Evolutionary conservation across 2,329 filamentous ascomycete species (phyloP), one percentile per base, ranked within the genome.

Genomic region (Trichothecium roseum): DNA sequence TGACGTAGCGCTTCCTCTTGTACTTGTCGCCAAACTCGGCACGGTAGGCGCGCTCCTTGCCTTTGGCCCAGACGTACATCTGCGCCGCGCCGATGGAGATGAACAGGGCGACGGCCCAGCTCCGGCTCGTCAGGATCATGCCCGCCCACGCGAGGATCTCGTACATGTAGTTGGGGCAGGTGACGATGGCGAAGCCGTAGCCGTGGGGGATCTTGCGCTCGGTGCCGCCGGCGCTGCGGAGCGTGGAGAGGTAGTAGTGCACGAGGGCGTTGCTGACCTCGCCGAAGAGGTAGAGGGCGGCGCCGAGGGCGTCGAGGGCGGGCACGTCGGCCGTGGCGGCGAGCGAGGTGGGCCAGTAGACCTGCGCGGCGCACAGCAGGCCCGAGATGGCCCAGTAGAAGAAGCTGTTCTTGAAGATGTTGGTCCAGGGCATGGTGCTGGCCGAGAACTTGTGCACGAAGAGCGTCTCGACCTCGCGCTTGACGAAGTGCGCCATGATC

Each of bases 141-240:
- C 87, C 88, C 20, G 84, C 48, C 91, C 91, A 98, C 1, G 88
- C 77, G 27, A 94, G 57, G 6, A 84, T 70, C 63, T 98, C 91
- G 48, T 93, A 96, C 66, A 94, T 76, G 67, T 98, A 98, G 66
- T 98, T 98, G 29, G 91, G 91, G 64, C 88, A 94, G 10, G 91
- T 98, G 35, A 98, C 89, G 26, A 84, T 62, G 44, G 66, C 69
- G 60, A 95, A 96, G 20, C 88, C 85, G 39, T 89, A 76, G 18
- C 91, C 91, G 38, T 68, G 68, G 2, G 91, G 91, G 43, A 98
- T 93, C 48, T 86, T 87, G 40, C 89, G 75, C 56, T 93, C 86
- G 2, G 83, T 89, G 45, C 81, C 83, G 37, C 88, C 88, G 0
- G 75, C 69, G 38, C 78, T 80, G 34, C 91, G 80, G 42, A 98